Evolutionary conservation across 2,329 filamentous ascomycete genomes (phyloP), one percentile per base, ranked within the genome.

Genomic region (Penicillium sp.): DNA sequence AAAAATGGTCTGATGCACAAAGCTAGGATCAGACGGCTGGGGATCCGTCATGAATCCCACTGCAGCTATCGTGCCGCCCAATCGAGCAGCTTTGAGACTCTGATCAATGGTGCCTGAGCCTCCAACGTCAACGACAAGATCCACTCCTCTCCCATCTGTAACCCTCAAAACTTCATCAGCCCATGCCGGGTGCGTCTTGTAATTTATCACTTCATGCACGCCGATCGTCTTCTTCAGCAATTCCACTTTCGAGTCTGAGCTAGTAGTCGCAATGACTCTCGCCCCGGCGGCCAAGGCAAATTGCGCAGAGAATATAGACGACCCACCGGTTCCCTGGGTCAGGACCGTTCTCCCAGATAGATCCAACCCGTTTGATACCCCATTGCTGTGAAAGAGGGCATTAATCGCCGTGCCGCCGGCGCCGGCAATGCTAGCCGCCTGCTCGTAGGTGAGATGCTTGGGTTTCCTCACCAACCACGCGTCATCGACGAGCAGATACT

Each of bases 181-280:
- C 76, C 77, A 77, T 49, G 75, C 51, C 0, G 71, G 70, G 1
- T 61, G 68, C 1, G 62, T 71, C 35, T 66, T 71, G 64, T 79
- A 80, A 63, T 80, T 80, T 66, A 81, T 72, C 0, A 60, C 63
- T 52, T 75, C 57, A 42, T 74, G 69, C 0, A 69, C 74, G 7
- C 76, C 74, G 9, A 79, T n/a, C n/a, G 70, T 59, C 79, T 79
- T 68, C 79, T n/a, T 80, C 16, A 85, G 72, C 26, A 67, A 65
- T 24, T 79, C 73, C 2, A 69, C 77, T 66, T 85, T 85, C 1
- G 70, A 68, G 0, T 69, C 64, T 0, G 77, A 79, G 1, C 79
- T 82, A 0, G 82, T 85, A 0, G 82, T 85, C 0, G 82, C 80
- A 55, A 85, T 82, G 51, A 85, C 81, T 6, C 67, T 76, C 0